phyloP scores from a whole-genome alignment of 2,329 filamentous ascomycete genomes.

The Aspergillaceae sp. region DNA sequence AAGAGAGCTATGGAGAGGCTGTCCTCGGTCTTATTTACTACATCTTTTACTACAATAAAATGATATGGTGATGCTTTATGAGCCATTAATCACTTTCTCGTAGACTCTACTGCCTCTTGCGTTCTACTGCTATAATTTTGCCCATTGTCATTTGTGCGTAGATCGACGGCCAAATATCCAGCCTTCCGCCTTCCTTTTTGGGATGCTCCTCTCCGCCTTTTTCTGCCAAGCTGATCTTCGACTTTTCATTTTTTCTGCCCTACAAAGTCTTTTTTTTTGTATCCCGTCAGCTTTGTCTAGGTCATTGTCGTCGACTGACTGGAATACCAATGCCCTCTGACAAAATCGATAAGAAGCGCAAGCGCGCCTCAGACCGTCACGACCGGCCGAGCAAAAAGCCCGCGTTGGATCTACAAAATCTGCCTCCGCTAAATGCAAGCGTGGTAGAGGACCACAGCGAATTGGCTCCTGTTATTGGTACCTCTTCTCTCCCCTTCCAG shows the following conservation, averaged over 20 bases:
- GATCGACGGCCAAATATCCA: not conserved
- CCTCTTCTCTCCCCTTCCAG: constrained; percentile 4
- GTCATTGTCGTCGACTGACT: not conserved
- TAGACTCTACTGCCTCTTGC: not conserved
- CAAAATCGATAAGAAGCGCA: constrained; percentile 43
- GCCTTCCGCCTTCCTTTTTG: not conserved
- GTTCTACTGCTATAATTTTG: not conserved
- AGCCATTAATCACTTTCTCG: constrained; percentile 9
- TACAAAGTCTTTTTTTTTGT: too few species aligned
- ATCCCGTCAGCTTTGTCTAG: too few species aligned
- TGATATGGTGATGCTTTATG: not conserved
- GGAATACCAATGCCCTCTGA: constrained; percentile 23
- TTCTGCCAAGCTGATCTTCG: not conserved
- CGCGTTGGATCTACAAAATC: constrained; percentile 29
- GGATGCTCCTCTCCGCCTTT: constrained; percentile 1
- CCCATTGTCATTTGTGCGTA: not conserved
- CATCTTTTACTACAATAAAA: constrained; percentile 20
- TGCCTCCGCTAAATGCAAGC: constrained; percentile 37
- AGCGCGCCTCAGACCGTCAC: constrained; percentile 38
- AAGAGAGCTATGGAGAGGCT: constrained; percentile 29
- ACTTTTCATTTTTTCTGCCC: not conserved
- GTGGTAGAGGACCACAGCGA: constrained; percentile 40
- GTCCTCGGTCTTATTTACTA: constrained; percentile 4
- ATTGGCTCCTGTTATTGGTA: constrained; percentile 45
- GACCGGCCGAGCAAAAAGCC: constrained; percentile 43